Evolutionary conservation across 805 yeast species (phyloP).

Genomic region (Peterozyma xylosa): DNA sequence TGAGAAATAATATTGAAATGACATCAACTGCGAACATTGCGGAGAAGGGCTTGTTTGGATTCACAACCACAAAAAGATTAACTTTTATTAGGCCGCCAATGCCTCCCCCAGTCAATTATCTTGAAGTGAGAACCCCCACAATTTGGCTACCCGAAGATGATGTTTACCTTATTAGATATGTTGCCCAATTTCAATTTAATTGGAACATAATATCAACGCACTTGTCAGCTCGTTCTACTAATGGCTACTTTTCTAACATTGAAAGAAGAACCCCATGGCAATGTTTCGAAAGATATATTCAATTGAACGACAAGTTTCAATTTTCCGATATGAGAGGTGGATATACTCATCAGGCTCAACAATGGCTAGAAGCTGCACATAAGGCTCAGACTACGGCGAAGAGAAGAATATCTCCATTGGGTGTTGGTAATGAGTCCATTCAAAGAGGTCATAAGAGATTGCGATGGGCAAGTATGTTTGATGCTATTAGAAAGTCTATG

Average conservation of each 20-base stretch:
- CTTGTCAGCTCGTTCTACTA: constrained; percentile 56
- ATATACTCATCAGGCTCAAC: constrained; percentile 74
- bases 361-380: constrained; percentile 89
- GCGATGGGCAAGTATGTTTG: constrained; percentile 97
- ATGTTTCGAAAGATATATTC: constrained; percentile 93
- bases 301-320: constrained; percentile 82
- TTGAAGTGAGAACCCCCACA: constrained; percentile 83
- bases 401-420: constrained; percentile 83
- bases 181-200: constrained; percentile 81
- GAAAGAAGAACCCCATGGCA: constrained; percentile 99
- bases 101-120: constrained; percentile 78
- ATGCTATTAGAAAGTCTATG: constrained; percentile 86
- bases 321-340: constrained; percentile 83
- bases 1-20: constrained; percentile 36
- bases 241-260: constrained; percentile 74
- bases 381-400: constrained; percentile 83
- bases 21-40: constrained; percentile 26
- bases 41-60: constrained; percentile 54
- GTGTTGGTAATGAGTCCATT: constrained; percentile 87
- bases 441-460: constrained; percentile 88
- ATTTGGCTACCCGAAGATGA: constrained; percentile 97
- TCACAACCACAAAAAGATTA: constrained; percentile 42
- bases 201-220: constrained; percentile 90
- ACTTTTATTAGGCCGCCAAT: constrained; percentile 77
- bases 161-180: constrained; percentile 66